Percentiles rank a stretch among this genome's conserved stretches.
phyloP scores from a whole-genome alignment of 2,329 filamentous ascomycete genomes.

The Clonostachys sp. region DNA sequence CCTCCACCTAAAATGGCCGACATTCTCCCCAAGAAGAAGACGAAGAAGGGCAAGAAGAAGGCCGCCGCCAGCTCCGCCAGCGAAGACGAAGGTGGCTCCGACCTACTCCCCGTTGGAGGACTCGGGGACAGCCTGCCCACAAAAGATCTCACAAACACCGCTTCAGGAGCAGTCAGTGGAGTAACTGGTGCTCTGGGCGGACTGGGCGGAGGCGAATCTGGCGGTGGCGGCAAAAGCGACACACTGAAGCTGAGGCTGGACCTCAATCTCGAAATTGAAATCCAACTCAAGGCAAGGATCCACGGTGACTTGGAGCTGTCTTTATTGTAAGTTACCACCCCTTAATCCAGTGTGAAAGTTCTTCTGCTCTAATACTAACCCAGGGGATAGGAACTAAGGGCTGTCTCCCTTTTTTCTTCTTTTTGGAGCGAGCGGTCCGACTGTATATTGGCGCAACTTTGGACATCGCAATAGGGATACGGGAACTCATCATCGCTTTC shows the following conservation, averaged over 20 bases:
- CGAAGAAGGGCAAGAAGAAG: slow-evolving; percentile 23
- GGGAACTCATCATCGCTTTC: too few species aligned
- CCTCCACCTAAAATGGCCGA: too few species aligned
- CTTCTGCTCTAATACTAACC: too few species aligned
- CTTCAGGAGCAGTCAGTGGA: slow-evolving; percentile 24
- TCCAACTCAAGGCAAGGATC: slow-evolving; percentile 80
- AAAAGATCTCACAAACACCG: slow-evolving; percentile 32
- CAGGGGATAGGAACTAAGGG: too few species aligned
- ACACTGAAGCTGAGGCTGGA: slow-evolving; percentile 62
- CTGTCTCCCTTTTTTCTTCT: too few species aligned
- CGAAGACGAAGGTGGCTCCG: slow-evolving; percentile 26
- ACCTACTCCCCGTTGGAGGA: neutral
- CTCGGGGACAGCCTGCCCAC: slow-evolving; percentile 28
- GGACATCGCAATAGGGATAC: too few species aligned
- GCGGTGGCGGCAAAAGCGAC: slow-evolving; percentile 47
- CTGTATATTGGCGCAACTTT: too few species aligned
- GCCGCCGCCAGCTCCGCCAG: slow-evolving; percentile 10
- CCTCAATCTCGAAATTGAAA: slow-evolving; percentile 78
- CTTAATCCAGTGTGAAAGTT: neutral
- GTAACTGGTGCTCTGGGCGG: slow-evolving; percentile 21
- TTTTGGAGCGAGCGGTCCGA: too few species aligned
- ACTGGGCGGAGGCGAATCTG: slow-evolving; percentile 15
- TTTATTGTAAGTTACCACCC: slow-evolving; percentile 45
- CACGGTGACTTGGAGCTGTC: slow-evolving; percentile 78
- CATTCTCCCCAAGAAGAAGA: neutral